Conservation (phyloP, 2,329 filamentous ascomycete genomes). For the Colletotrichum nymphaeae region DNA sequence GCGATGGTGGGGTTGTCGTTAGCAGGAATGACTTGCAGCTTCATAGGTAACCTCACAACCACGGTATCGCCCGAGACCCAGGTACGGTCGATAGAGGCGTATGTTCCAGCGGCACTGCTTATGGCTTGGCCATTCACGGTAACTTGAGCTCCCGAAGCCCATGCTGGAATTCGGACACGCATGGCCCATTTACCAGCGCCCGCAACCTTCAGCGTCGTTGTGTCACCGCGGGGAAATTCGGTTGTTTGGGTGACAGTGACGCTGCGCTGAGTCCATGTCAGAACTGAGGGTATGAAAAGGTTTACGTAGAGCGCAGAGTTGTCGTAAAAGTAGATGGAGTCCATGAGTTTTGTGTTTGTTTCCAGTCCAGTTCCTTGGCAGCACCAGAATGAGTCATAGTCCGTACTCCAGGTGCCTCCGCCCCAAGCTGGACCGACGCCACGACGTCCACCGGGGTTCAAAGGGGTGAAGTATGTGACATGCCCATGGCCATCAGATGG, state of each 20-base stretch:
- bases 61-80: slow-evolving; percentile 58
- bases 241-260: slow-evolving; percentile 56
- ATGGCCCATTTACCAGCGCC: slow-evolving; percentile 47
- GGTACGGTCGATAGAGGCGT: slow-evolving; percentile 51
- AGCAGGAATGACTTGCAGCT: slow-evolving; percentile 53
- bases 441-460: slow-evolving; percentile 58
- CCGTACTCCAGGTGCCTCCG: slow-evolving; percentile 65
- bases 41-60: slow-evolving; percentile 57
- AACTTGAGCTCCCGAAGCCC: slow-evolving; percentile 53
- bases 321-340: slow-evolving; percentile 63
- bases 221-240: slow-evolving; percentile 53
- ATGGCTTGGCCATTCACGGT: slow-evolving; percentile 52
- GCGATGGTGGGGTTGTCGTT: slow-evolving; percentile 58
- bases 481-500: slow-evolving; percentile 57
- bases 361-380: slow-evolving; percentile 64
- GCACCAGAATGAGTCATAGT: slow-evolving; percentile 65
- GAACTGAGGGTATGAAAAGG: slow-evolving; percentile 57
- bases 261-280: slow-evolving; percentile 55
- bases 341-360: slow-evolving; percentile 65
- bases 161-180: slow-evolving; percentile 59
- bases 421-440: slow-evolving; percentile 65
- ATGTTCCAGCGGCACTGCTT: slow-evolving; percentile 48
- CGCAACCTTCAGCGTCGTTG: slow-evolving; percentile 50
- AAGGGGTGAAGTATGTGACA: slow-evolving; percentile 64
- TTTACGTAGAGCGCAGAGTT: slow-evolving; percentile 58